Evolutionary conservation across 2,329 filamentous ascomycete genomes (phyloP).

Genomic region (Mollisia scopiformis): DNA sequence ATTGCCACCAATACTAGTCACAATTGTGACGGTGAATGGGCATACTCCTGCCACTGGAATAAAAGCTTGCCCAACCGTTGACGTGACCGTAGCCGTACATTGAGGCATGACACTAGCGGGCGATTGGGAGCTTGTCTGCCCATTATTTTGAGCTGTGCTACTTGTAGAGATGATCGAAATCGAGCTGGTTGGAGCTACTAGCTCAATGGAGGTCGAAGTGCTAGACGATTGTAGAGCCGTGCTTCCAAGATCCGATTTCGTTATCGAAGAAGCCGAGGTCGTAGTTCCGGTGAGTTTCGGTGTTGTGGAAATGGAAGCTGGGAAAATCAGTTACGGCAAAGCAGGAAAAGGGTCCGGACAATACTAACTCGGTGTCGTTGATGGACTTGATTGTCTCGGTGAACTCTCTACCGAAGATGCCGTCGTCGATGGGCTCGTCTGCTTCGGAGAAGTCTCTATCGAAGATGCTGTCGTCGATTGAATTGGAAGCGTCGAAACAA

Average conservation of each 20-base stretch:
- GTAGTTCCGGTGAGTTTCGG: not conserved
- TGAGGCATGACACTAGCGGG: not conserved
- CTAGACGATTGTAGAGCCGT: not conserved
- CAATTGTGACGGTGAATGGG: slow-evolving; percentile 9
- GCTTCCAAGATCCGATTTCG: not conserved
- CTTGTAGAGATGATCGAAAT: not conserved
- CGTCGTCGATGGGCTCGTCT: not conserved
- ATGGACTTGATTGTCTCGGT: too few relatives aligned
- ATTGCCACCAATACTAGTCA: not conserved
- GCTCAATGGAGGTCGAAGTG: not conserved
- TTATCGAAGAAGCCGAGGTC: not conserved
- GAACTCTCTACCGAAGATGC: too few relatives aligned
- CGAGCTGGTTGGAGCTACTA: not conserved
- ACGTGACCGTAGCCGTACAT: slow-evolving; percentile 16
- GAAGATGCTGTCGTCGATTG: not conserved
- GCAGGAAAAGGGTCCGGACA: too few relatives aligned
- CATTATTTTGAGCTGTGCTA: not conserved
- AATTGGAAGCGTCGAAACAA: not conserved
- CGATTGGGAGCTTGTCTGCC: not conserved
- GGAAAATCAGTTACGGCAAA: not conserved
- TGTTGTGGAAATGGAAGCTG: not conserved
- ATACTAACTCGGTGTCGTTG: too few relatives aligned
- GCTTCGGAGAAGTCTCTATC: not conserved
- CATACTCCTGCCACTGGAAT: slow-evolving; percentile 1
- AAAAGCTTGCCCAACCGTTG: slow-evolving; percentile 5